Base-by-base conservation (phyloP, 2,329 filamentous ascomycete species). In the Penicillium sp. region DNA sequence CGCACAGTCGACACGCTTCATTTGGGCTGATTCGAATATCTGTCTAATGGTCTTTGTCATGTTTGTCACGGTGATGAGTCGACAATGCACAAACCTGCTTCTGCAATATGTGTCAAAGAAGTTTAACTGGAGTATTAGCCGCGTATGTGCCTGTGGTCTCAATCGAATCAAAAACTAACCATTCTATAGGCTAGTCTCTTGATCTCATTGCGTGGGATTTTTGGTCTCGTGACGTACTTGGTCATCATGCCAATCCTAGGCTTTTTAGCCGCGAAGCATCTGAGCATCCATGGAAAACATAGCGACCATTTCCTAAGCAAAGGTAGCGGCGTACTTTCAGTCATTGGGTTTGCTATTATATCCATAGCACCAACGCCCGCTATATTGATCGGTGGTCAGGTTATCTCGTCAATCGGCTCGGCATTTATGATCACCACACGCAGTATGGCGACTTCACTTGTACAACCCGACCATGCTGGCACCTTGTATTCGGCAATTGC, bases 51-150 rank as follows among this genome's bases (percentile, higher is more conserved):
- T 71, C 16, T 4, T 68, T 3, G 52, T 60, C 12, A 46, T 65
- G 18, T 63, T 69, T 18, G 62, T 67, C 16, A 54, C 62, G 5
- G 50, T 57, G 16, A 56, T 70, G 44, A 64, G 59, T 40, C 58
- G 57, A 18, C 59, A 64, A 42, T 64, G 62, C 3, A 61, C 58
- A 2, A 59, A 46, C 27, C 46, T 71, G 15, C 54, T 71, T 21
- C 38, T 71, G 13, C 69, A 70, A 55, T 70, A 68, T 50, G 61
- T 61, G 2, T 69, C 68, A 13, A 65, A 65, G 46, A 65, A 64
- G 21, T 70, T 68, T 40, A 25, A 63, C 21, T 71, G 68, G 68
- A 68, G 57, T 37, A 61, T 70, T 42, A 56, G 61, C 34, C 49
- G 60, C 38, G 67, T 69, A 64, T 38, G 63, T 52, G 21, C 4